phyloP scores from a whole-genome alignment of 176 grass and related monocot genomes.

The Oryza meridionalis region DNA sequence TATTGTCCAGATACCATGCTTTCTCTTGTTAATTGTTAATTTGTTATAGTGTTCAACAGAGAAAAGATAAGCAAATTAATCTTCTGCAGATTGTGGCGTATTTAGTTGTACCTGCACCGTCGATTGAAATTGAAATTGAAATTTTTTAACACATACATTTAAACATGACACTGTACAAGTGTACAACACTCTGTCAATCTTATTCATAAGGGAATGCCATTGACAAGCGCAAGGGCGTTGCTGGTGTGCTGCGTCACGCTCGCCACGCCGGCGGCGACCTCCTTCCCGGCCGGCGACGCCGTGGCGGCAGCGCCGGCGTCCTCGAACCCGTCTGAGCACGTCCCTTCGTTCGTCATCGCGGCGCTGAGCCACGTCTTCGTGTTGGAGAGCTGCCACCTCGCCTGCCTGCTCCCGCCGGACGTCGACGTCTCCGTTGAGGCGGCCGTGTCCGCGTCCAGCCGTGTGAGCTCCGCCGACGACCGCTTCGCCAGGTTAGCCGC shows the following conservation, averaged over 20 bases:
- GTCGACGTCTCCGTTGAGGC: not conserved
- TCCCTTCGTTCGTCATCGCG: slow-evolving; percentile 56
- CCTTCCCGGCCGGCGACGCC: not conserved
- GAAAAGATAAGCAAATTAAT: too few species aligned
- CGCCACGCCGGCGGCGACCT: slow-evolving; percentile 30
- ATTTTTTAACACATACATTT: not conserved
- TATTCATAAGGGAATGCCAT: slow-evolving; percentile 22
- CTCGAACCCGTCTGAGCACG: slow-evolving; percentile 49
- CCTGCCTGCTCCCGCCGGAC: slow-evolving; percentile 34
- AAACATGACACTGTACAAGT: not conserved
- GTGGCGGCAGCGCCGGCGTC: not conserved
- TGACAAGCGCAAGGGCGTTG: slow-evolving; percentile 59
- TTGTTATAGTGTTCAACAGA: too few species aligned
- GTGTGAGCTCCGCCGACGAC: slow-evolving; percentile 24
- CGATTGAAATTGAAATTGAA: not conserved
- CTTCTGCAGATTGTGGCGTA: not conserved
- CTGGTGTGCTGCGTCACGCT: slow-evolving; percentile 43
- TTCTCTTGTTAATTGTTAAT: too few species aligned
- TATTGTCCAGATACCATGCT: too few species aligned
- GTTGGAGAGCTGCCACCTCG: slow-evolving; percentile 53
- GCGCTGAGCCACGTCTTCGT: slow-evolving; percentile 83
- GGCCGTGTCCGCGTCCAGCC: not conserved
- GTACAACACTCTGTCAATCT: not conserved
- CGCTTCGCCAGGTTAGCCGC: slow-evolving; percentile 30
- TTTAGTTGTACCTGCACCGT: not conserved